phyloP scores from a whole-genome alignment of 176 grass and related monocot species.

The Avena sativa region DNA sequence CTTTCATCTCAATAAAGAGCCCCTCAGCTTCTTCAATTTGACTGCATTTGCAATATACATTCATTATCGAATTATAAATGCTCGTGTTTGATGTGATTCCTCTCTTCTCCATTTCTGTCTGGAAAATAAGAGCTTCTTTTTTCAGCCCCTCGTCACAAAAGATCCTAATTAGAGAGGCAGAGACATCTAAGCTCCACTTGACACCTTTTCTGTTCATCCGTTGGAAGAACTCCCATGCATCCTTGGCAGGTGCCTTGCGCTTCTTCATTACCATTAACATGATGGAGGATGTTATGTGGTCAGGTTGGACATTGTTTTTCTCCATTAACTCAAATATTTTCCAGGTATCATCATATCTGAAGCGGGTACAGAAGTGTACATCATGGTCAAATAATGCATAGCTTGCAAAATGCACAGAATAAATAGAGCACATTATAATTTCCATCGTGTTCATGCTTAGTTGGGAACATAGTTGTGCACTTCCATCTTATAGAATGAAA shows the following conservation, averaged over 20 bases:
- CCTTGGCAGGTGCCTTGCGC: slow-evolving; percentile 65
- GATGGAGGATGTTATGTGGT: slow-evolving; percentile 75
- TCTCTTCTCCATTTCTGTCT: slow-evolving; percentile 87
- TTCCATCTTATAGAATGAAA: neutral
- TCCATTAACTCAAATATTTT: slow-evolving; percentile 79
- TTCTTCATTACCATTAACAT: slow-evolving; percentile 76
- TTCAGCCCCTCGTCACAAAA: slow-evolving; percentile 82
- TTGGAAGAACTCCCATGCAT: slow-evolving; percentile 91
- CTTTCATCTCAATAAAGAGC: slow-evolving; percentile 83
- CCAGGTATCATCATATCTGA: slow-evolving; percentile 82
- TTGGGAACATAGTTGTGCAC: slow-evolving; percentile 12
- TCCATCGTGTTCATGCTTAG: neutral
- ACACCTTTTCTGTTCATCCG: slow-evolving; percentile 78
- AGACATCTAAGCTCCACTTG: slow-evolving; percentile 74
- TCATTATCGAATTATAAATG: slow-evolving; percentile 77
- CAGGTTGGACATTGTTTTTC: slow-evolving; percentile 77
- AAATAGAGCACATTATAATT: slow-evolving; percentile 30
- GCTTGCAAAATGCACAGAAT: slow-evolving; percentile 19
- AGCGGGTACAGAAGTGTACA: slow-evolving; percentile 19
- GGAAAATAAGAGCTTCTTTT: slow-evolving; percentile 88
- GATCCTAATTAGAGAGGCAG: slow-evolving; percentile 64
- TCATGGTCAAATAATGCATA: slow-evolving; percentile 10
- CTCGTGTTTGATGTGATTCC: slow-evolving; percentile 68
- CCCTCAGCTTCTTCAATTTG: slow-evolving; percentile 88
- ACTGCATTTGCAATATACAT: slow-evolving; percentile 67